Evolutionary conservation across 768 basidiomycete genomes (phyloP).

Genomic region (Pholiota molesta): DNA sequence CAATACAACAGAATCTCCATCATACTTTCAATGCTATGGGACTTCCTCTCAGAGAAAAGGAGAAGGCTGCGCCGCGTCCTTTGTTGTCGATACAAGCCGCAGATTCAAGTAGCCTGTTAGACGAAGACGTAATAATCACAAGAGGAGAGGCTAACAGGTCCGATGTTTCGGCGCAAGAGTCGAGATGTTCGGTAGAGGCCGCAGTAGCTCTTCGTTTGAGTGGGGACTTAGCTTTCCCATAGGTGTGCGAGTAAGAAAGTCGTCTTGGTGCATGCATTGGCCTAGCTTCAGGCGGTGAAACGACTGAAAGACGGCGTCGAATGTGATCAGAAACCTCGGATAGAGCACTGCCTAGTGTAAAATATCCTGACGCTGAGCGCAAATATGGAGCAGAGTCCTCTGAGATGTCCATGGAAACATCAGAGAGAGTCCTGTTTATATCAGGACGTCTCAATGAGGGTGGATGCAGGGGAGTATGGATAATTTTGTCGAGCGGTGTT

Average conservation of each 20-base stretch:
- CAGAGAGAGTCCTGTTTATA: neutral
- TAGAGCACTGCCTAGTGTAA: neutral
- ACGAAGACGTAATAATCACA: neutral
- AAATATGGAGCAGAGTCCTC: slow-evolving; percentile 3
- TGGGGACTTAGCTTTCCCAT: slow-evolving; percentile 2
- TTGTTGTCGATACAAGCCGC: neutral
- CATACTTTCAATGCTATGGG: neutral
- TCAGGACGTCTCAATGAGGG: slow-evolving; percentile 7
- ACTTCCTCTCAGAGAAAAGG: neutral
- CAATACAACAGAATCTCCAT: neutral
- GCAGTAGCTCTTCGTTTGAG: neutral
- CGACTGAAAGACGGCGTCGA: slow-evolving; percentile 12
- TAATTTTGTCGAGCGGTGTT: slow-evolving; percentile 16
- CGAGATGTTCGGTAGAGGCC: neutral
- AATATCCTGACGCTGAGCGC: neutral
- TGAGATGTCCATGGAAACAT: neutral
- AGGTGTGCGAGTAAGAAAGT: slow-evolving; percentile 15
- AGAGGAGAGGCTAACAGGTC: slow-evolving; percentile 7
- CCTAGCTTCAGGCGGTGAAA: slow-evolving; percentile 10
- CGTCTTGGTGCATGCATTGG: slow-evolving; percentile 15
- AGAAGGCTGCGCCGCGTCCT: neutral
- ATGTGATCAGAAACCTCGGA: slow-evolving; percentile 1
- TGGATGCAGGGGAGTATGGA: slow-evolving; percentile 14
- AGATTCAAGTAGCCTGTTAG: neutral
- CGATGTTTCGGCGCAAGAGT: neutral